Evolutionary conservation across 345 rosid species (phyloP).

Genomic region (Arabis hirsuta): DNA sequence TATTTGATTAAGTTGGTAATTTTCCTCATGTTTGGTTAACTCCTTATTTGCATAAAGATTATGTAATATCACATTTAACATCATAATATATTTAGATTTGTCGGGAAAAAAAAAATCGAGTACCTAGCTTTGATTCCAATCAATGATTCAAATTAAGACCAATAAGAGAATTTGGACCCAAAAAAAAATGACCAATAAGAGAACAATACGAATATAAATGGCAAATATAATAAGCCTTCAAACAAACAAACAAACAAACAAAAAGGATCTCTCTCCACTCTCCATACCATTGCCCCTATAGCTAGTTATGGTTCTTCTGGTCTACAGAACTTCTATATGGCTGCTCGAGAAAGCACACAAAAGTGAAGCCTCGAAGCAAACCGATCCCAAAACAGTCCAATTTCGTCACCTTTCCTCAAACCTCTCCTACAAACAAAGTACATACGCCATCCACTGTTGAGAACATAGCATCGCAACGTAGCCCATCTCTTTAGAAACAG

Average conservation of each 20-base stretch:
- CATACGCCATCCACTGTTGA: conserved; percentile 26
- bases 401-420: conserved; percentile 22
- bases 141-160: not conserved
- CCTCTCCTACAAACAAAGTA: conserved; percentile 17
- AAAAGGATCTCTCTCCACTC: not conserved
- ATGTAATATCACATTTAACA: too few species aligned
- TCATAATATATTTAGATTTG: too few species aligned
- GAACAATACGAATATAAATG: not conserved
- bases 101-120: too few species aligned
- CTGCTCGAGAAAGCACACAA: conserved; percentile 28
- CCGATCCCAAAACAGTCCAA: conserved; percentile 37
- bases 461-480: not conserved
- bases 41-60: too few species aligned
- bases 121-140: not conserved
- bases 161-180: not conserved
- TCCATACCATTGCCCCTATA: not conserved
- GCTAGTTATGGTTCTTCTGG: conserved; percentile 8
- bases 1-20: too few species aligned
- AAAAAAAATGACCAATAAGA: not conserved
- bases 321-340: not conserved
- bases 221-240: not conserved
- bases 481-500: conserved; percentile 20
- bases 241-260: not conserved
- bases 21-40: too few species aligned
- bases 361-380: conserved; percentile 21